Evolutionary conservation across 371 early-diverging fungal genomes (phyloP).

Genomic region (Mortierella sp.): DNA sequence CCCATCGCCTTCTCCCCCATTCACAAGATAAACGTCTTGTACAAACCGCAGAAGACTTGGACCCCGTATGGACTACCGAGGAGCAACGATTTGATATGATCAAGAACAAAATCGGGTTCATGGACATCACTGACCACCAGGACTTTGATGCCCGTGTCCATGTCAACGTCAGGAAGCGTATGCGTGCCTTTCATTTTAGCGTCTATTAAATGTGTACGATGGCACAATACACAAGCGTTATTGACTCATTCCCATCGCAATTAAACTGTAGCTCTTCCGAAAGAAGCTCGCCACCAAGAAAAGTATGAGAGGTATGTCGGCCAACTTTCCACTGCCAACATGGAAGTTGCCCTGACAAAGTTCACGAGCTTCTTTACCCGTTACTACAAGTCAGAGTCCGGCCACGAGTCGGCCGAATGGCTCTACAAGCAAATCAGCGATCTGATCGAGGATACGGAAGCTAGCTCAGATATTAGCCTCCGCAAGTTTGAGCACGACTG

Average conservation of each 20-base stretch:
- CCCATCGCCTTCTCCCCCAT: conserved; percentile 3
- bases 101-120: conserved; percentile 76
- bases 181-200: conserved; percentile 1
- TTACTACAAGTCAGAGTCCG: conserved; percentile 87
- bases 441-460: conserved; percentile 59
- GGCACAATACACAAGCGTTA: not conserved
- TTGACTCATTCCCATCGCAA: not conserved
- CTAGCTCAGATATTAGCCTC: conserved; percentile 73
- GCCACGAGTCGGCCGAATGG: conserved; percentile 83
- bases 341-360: conserved; percentile 73
- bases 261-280: not conserved
- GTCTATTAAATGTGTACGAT: not conserved
- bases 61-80: conserved; percentile 75
- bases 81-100: conserved; percentile 76
- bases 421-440: conserved; percentile 71
- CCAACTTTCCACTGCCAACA: conserved; percentile 70
- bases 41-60: conserved; percentile 58
- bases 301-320: conserved; percentile 69
- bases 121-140: conserved; percentile 89
- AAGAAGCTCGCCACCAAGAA: conserved; percentile 58
- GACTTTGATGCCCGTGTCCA: conserved; percentile 26
- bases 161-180: conserved; percentile 33
- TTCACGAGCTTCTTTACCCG: conserved; percentile 90
- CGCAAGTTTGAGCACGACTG: conserved; percentile 79
- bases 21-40: conserved; percentile 53